Percentiles rank a stretch among this genome's conserved stretches.
phyloP scores from a whole-genome alignment of 2,329 filamentous ascomycete species.

The Arachnomyces sp. region DNA sequence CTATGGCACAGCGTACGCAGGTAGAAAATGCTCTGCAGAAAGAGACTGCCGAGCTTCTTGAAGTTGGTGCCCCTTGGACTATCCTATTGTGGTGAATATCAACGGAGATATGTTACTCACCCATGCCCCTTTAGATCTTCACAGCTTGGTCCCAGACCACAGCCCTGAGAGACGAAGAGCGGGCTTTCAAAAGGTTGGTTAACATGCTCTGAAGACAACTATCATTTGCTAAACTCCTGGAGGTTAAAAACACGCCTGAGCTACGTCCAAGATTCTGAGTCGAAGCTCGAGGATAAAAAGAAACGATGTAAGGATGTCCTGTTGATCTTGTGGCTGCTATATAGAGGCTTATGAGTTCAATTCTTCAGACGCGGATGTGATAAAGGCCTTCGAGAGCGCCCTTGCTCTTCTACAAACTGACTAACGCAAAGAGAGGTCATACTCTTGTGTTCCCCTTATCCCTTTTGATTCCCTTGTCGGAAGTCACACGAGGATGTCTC shows the following conservation, averaged over 20 bases:
- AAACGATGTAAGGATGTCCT: constrained; percentile 61
- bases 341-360: constrained; percentile 11
- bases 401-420: constrained; percentile 34
- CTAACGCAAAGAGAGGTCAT: constrained; percentile 12
- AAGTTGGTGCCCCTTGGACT: constrained; percentile 36
- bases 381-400: constrained; percentile 41
- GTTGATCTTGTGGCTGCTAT: constrained; percentile 2
- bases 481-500: too few relatives aligned
- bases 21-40: constrained; percentile 58
- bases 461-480: too few relatives aligned
- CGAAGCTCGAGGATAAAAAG: constrained; percentile 62
- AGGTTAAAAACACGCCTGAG: constrained; percentile 71
- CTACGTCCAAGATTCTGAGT: constrained; percentile 67
- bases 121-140: constrained; percentile 55
- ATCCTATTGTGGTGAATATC: neutral
- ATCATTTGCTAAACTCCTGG: neutral
- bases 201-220: neutral
- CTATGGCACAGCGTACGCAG: constrained; percentile 53
- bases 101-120: constrained; percentile 3
- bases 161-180: constrained; percentile 62
- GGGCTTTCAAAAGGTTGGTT: constrained; percentile 64
- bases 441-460: too few relatives aligned
- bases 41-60: constrained; percentile 60
- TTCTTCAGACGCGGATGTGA: constrained; percentile 34
- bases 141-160: constrained; percentile 68